Evolutionary conservation across 1,139 yeast genomes (phyloP).

Genomic region (Pichia sp.): DNA sequence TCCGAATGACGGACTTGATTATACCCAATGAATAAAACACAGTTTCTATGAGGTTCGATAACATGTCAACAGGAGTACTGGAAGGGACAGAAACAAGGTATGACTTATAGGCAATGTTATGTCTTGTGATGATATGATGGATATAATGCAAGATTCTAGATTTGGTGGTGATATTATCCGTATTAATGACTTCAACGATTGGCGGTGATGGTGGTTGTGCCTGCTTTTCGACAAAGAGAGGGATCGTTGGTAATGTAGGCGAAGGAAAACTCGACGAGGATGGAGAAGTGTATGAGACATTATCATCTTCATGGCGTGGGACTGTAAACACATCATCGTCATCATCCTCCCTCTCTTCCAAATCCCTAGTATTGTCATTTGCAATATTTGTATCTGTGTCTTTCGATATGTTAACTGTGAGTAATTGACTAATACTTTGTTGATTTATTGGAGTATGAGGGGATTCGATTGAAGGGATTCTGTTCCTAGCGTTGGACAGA

Average conservation of each 20-base stretch:
- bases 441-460: slow-evolving; percentile 14
- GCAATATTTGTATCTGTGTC: background rate
- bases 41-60: slow-evolving; percentile 4
- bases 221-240: background rate
- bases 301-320: background rate
- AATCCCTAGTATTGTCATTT: background rate
- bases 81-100: slow-evolving; percentile 32
- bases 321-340: background rate
- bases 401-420: background rate
- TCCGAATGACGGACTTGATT: slow-evolving; percentile 3
- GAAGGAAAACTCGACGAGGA: slow-evolving; percentile 14
- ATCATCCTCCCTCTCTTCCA: background rate
- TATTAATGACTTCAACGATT: background rate
- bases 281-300: slow-evolving; percentile 4
- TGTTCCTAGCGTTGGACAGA: background rate
- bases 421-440: slow-evolving; percentile 5
- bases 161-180: slow-evolving; percentile 8
- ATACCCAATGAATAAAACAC: slow-evolving; percentile 17
- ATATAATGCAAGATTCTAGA: slow-evolving; percentile 27
- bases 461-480: slow-evolving; percentile 2
- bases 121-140: slow-evolving; percentile 30
- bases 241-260: slow-evolving; percentile 10
- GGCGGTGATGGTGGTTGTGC: too few species aligned
- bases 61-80: slow-evolving; percentile 21
- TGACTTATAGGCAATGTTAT: slow-evolving; percentile 25